A percentile compares a stretch with the other conserved stretches of the same genome.
Evolutionary conservation across 1,284 basidiomycete genomes (phyloP).

Genomic region (Schizopora paradoxa): DNA sequence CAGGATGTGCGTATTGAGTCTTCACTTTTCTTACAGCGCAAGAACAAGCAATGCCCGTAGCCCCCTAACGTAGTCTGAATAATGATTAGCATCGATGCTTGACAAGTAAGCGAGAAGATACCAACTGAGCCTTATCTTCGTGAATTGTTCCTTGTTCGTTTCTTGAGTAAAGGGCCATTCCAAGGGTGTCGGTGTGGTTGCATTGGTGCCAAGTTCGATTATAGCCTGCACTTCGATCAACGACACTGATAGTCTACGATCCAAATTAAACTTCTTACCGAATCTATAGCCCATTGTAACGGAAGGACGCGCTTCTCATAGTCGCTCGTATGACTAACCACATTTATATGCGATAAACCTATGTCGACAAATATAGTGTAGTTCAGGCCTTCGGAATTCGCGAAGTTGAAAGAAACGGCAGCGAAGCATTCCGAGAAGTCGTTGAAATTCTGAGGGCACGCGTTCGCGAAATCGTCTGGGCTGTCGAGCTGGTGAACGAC

Average conservation of each 20-base stretch:
- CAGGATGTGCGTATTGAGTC: too few relatives aligned
- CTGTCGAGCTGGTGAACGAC: slow-evolving; percentile 45
- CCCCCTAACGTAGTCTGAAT: slow-evolving; percentile 54
- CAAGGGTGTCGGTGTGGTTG: slow-evolving; percentile 44
- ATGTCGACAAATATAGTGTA: slow-evolving; percentile 70
- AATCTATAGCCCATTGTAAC: slow-evolving; percentile 73
- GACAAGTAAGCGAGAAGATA: slow-evolving; percentile 13
- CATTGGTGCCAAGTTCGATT: slow-evolving; percentile 58
- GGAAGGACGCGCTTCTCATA: slow-evolving; percentile 66
- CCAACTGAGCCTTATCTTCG: slow-evolving; percentile 50
- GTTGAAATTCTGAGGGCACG: slow-evolving; percentile 74
- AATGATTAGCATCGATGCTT: background rate
- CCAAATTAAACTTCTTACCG: too few relatives aligned
- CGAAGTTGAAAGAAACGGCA: slow-evolving; percentile 57
- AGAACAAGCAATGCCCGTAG: slow-evolving; percentile 58
- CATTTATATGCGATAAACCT: slow-evolving; percentile 61
- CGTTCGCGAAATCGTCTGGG: slow-evolving; percentile 43
- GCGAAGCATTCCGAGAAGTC: slow-evolving; percentile 66
- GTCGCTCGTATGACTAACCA: slow-evolving; percentile 59
- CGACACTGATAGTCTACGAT: slow-evolving; percentile 5
- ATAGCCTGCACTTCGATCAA: slow-evolving; percentile 50
- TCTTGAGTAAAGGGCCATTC: slow-evolving; percentile 70
- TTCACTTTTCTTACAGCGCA: slow-evolving; percentile 40
- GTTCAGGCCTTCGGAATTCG: slow-evolving; percentile 41
- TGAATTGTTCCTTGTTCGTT: slow-evolving; percentile 57